phyloP scores from a whole-genome alignment of 257 asterid species.

The Buddleja alternifolia region DNA sequence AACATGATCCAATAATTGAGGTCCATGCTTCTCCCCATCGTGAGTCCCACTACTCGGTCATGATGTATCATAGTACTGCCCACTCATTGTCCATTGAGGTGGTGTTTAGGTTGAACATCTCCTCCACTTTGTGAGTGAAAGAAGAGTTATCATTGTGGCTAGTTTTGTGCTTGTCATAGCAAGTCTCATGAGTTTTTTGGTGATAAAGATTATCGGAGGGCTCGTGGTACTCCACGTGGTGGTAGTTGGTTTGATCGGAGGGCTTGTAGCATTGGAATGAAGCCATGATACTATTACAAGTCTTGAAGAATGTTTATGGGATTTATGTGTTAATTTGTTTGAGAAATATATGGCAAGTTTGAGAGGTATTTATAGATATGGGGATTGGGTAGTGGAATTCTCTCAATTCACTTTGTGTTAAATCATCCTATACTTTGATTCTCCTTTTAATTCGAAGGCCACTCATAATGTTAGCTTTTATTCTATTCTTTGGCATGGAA shows the following conservation, averaged over 20 bases:
- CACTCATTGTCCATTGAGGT: too few relatives aligned
- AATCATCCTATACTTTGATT: slow-evolving; percentile 24
- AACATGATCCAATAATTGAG: background rate
- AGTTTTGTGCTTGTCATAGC: slow-evolving; percentile 16
- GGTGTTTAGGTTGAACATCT: slow-evolving; percentile 16
- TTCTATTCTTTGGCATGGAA: slow-evolving; percentile 14
- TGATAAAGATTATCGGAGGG: too few relatives aligned
- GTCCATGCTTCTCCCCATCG: too few relatives aligned
- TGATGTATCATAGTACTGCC: too few relatives aligned
- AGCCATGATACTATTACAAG: slow-evolving; percentile 20
- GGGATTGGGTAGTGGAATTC: background rate
- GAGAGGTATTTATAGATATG: background rate
- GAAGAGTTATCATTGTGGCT: slow-evolving; percentile 4
- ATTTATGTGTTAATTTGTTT: background rate
- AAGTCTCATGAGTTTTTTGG: background rate
- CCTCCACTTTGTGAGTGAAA: slow-evolving; percentile 37
- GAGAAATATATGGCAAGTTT: slow-evolving; percentile 3
- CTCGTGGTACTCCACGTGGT: too few relatives aligned
- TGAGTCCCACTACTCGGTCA: too few relatives aligned
- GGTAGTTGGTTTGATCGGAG: slow-evolving; percentile 7
- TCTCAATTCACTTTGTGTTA: slow-evolving; percentile 12
- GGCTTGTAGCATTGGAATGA: slow-evolving; percentile 26
- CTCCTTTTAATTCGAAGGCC: slow-evolving; percentile 9
- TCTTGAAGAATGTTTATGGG: background rate
- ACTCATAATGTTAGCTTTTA: slow-evolving; percentile 21